Evolutionary conservation across 2,329 filamentous ascomycete genomes (phyloP).

Genomic region (Phaeosphaeria sp.): DNA sequence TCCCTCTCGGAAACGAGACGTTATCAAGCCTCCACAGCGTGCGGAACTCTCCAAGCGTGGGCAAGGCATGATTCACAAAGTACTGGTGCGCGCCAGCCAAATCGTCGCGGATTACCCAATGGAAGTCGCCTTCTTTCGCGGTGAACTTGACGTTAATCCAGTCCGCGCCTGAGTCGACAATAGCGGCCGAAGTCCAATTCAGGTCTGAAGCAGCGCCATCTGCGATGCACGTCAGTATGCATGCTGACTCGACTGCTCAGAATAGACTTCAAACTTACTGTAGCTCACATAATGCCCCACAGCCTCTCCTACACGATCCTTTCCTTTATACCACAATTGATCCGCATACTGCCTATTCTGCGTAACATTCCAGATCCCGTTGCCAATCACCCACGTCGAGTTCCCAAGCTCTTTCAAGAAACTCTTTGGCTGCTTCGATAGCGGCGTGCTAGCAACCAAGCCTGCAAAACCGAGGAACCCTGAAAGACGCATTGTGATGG

Average conservation of each 20-base stretch:
- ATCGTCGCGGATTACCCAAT: conserved; percentile 59
- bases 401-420: conserved; percentile 44
- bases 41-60: conserved; percentile 58
- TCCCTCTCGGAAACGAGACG: conserved; percentile 55
- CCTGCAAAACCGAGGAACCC: conserved; percentile 17
- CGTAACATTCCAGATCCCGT: conserved; percentile 52
- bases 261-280: conserved; percentile 37
- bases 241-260: neutral
- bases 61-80: conserved; percentile 59
- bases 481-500: neutral
- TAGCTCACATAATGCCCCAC: conserved; percentile 55
- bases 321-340: conserved; percentile 51
- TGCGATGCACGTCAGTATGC: conserved; percentile 23
- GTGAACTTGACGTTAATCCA: conserved; percentile 59
- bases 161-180: conserved; percentile 50
- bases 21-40: conserved; percentile 60
- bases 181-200: conserved; percentile 55
- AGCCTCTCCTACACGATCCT: conserved; percentile 52
- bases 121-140: conserved; percentile 57
- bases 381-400: conserved; percentile 49
- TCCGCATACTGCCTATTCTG: conserved; percentile 48
- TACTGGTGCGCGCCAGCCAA: conserved; percentile 63
- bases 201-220: conserved; percentile 57
- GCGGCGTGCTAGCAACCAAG: conserved; percentile 24
- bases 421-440: conserved; percentile 13